Base-by-base conservation (phyloP, 345 rosid species). In the Eutrema japonicum region DNA sequence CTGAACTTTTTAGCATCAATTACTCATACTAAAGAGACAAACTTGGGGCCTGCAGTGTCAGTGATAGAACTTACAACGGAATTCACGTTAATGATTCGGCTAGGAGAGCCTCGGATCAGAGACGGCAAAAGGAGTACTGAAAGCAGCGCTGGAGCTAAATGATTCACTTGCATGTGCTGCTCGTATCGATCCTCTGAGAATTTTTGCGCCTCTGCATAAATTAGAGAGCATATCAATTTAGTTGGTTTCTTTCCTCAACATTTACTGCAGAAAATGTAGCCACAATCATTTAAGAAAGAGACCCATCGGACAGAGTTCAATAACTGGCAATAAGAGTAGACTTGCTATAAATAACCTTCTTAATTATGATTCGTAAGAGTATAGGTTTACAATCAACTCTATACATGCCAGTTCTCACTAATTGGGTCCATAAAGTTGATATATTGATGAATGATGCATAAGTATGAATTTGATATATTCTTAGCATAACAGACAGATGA, bases 131-230 rank as follows among this genome's bases (percentile, higher is more conserved):
- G 98, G 77, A 92, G 82, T 47, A 92, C 62, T 8, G 94, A 88
- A 79, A 92, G 96, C 72, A 90, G 77, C 5, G 98, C 91, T 55
- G 98, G 98, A 79, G 97, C 97, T 64, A 95, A 80, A 85, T 95
- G 98, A 84, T 95, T 95, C 45, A 92, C 99, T 95, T 92, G 98
- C 94, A 92, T 87, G 72, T 95, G 99, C 56, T 88, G 89, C 83
- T 95, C 98, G 74, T 85, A 80, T 38, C 94, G 96, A 74, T 95
- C 92, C 72, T 86, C 90, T 27, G 99, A 92, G 82, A 95, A 89
- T 46, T 79, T 90, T 78, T 95, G 97, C 30, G 94, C 88, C 79
- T 86, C 97, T 92, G 77, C 60, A 74, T 1, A 66, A 50, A 43
- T 43, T 4, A 66, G 22, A 29, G 72, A 36, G 18, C 55, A 37